A percentile compares a stretch with the other conserved stretches of the same genome.
These are phyloP conservation scores for Aspergillus nanangensis DNA, from an alignment of 495 filamentous ascomycete genomes.

Conservation along the genomic window DNA sequence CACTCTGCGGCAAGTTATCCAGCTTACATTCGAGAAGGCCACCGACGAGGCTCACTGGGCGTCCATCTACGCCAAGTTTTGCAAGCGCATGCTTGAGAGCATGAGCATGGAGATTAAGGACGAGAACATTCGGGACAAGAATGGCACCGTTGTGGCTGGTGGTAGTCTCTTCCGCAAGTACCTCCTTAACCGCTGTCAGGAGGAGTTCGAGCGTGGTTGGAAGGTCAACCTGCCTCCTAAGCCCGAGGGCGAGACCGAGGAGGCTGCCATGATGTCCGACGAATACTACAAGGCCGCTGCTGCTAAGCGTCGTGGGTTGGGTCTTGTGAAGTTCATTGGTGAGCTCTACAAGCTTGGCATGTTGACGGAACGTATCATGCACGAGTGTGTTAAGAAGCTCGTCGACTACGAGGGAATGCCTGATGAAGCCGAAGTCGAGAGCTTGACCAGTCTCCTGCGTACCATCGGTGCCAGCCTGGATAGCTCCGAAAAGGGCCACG, in stretches of 20 bases:
- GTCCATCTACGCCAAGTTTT: constrained; percentile 98
- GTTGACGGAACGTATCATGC: constrained; percentile 99
- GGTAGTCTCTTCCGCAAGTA: constrained; percentile 97
- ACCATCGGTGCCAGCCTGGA: constrained; percentile 89
- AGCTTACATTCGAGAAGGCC: constrained; percentile 98
- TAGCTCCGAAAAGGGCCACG: constrained; percentile 68
- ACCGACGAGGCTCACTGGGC: constrained; percentile 99
- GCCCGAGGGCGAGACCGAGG: constrained; percentile 70
- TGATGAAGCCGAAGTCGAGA: constrained; percentile 95
- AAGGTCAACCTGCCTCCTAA: constrained; percentile 81
- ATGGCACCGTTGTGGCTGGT: constrained; percentile 79
- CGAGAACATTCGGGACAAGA: constrained; percentile 84
- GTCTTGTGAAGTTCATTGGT: constrained; percentile 98
- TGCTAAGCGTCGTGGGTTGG: constrained; percentile 93
- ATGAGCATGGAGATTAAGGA: constrained; percentile 97
- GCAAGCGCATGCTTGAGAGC: constrained; percentile 89
- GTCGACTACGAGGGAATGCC: constrained; percentile 92
- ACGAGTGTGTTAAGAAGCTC: constrained; percentile 95
- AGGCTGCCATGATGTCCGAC: constrained; percentile 82
- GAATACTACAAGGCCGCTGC: constrained; percentile 96
- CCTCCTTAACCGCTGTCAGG: constrained; percentile 95
- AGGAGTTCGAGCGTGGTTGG: constrained; percentile 99
- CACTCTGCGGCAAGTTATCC: constrained; percentile 94
- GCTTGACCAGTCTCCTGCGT: constrained; percentile 82
- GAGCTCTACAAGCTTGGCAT: constrained; percentile 98